Base-by-base conservation (phyloP, 768 basidiomycete species). In the Podaxis sp. region DNA sequence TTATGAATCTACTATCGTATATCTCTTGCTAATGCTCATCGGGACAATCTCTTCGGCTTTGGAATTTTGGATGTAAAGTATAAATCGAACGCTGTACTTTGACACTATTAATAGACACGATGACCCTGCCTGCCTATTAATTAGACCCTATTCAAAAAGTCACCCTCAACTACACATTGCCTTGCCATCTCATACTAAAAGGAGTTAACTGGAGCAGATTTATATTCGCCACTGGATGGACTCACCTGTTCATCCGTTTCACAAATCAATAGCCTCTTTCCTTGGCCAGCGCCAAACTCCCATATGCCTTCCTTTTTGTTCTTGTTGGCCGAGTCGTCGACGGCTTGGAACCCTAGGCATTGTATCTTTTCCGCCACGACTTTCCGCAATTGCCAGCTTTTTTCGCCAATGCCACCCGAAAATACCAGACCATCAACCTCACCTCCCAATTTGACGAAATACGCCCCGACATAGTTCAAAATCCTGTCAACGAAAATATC, bases 351-450 rank as follows among this genome's bases (percentile, higher is more conserved):
- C 1, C 92, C 93, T 49, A 95, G 71, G 74, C 85, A 90, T 17
- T 57, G 66, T 15, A 89, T 75, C 37, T 80, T 77, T 38, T 79
- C 72, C 3, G 80, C 80, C 17, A 96, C 77, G 19, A 84, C 83
- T 43, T 75, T 70, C 46, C 94, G 75, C 58, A 98, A 73, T 66
- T 83, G 79, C 17, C 74, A 76, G 63, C 87, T 84, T 66, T 80
- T 81, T 74, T 97, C 95, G 0, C 95, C 95, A 57, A 97, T 93
- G 0, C 94, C 94, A 2, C 94, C 94, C 0, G 91, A 82, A 71
- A 96, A 94, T 12, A 95, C 90, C 46, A 96, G 69, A 1, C 89
- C 93, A 71, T 94, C 90, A 11, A 94, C 83, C 25, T 78, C 63
- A 15, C 84, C 83, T 36, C 79, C 79, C 24, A 94, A 82, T 71